These are phyloP conservation scores for Fusarium annulatum DNA, from an alignment of 2,329 filamentous ascomycete species.

Conservation along the genomic window DNA sequence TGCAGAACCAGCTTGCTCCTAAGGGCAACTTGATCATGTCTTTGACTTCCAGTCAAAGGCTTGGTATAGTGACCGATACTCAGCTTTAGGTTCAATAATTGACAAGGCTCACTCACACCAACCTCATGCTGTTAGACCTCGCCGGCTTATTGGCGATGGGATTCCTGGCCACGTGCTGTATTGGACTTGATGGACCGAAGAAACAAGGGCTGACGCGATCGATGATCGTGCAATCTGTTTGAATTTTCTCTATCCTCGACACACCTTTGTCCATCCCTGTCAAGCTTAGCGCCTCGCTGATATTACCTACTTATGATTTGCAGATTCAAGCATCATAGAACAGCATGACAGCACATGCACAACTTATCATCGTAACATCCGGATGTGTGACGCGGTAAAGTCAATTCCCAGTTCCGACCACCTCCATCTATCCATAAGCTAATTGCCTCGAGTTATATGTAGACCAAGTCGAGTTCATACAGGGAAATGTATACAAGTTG, in stretches of 20 bases:
- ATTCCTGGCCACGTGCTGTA: constrained; percentile 25
- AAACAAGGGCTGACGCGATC: constrained; percentile 20
- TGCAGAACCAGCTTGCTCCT: constrained; percentile 7
- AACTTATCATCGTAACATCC: constrained; percentile 19
- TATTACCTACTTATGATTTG: constrained; percentile 10
- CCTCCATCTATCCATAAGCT: neutral
- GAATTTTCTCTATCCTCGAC: neutral
- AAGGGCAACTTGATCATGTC: neutral
- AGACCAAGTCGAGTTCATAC: neutral
- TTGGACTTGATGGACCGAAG: constrained; percentile 3
- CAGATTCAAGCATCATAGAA: constrained; percentile 15
- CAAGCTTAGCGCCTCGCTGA: constrained; percentile 12
- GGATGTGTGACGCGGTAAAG: constrained; percentile 25
- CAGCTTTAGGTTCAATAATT: neutral
- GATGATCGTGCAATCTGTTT: constrained; percentile 19
- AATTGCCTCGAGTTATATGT: constrained; percentile 2
- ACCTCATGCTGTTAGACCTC: neutral
- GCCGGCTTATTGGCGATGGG: constrained; percentile 2
- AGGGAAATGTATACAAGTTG: neutral
- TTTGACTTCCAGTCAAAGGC: neutral
- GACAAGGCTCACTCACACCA: neutral
- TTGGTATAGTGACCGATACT: neutral
- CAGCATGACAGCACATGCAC: constrained; percentile 28
- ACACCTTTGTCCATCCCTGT: neutral
- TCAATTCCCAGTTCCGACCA: constrained; percentile 12